Conservation (phyloP, 2,329 filamentous ascomycete species). For the Fusarium chaquense region DNA sequence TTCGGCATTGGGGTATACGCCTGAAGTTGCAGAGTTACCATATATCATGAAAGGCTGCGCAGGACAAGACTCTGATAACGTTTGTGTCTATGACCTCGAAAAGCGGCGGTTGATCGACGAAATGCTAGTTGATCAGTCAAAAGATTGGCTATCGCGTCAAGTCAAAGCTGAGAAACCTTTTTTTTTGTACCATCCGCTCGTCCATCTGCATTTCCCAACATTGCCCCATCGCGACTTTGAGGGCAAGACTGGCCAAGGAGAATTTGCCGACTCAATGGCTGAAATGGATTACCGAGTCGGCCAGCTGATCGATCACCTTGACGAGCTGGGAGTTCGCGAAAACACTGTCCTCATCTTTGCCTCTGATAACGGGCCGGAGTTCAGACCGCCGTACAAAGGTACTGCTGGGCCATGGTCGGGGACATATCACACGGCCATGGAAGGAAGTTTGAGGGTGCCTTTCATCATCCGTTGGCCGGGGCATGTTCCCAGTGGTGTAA, state of each 20-base stretch:
- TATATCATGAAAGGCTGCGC: constrained; percentile 52
- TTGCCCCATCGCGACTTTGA: constrained; percentile 49
- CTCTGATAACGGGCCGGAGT: constrained; percentile 54
- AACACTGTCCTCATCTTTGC: constrained; percentile 54
- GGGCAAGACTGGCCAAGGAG: constrained; percentile 47
- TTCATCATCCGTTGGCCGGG: constrained; percentile 54
- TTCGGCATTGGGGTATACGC: constrained; percentile 48
- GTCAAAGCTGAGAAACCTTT: constrained; percentile 44
- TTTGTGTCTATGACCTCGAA: constrained; percentile 52
- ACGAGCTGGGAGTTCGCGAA: constrained; percentile 44
- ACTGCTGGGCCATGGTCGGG: constrained; percentile 53
- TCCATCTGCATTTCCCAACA: constrained; percentile 52
- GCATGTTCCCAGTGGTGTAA: constrained; percentile 42
- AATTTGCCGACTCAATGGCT: constrained; percentile 52
- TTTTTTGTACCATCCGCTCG: constrained; percentile 52
- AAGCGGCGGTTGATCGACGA: constrained; percentile 49
- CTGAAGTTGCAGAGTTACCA: constrained; percentile 51
- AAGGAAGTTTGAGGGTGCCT: constrained; percentile 52
- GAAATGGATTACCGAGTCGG: constrained; percentile 52
- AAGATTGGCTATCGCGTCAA: constrained; percentile 49
- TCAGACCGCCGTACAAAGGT: constrained; percentile 49
- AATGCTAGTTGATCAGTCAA: constrained; percentile 50
- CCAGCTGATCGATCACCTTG: constrained; percentile 50
- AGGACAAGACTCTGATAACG: constrained; percentile 46
- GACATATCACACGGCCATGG: constrained; percentile 54